A percentile compares a stretch with the other conserved stretches of the same genome.
Conservation (phyloP, 306 rosid species). For the Urtica urens region DNA sequence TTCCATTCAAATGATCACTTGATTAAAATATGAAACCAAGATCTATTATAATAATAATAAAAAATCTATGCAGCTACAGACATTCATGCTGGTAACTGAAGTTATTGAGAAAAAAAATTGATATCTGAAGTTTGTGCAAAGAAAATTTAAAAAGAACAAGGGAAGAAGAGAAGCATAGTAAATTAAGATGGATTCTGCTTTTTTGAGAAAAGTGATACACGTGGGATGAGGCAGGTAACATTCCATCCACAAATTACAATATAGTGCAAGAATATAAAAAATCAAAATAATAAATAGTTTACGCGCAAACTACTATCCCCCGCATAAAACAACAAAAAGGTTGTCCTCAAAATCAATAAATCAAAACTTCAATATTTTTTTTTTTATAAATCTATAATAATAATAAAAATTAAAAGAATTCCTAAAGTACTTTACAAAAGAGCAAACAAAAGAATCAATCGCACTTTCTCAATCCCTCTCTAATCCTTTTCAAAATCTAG, state of each 20-base stretch:
- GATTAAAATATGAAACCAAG: too few relatives aligned
- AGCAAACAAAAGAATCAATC: not conserved
- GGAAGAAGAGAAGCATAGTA: not conserved
- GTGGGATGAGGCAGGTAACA: constrained; percentile 8
- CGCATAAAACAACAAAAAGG: not conserved
- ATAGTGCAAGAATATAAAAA: not conserved
- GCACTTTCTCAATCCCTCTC: not conserved
- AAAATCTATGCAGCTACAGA: too few relatives aligned
- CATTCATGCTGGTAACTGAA: not conserved
- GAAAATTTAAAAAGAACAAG: not conserved
- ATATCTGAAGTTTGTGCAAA: not conserved
- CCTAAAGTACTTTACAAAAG: not conserved
- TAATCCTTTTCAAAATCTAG: constrained; percentile 1
- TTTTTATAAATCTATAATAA: too few relatives aligned
- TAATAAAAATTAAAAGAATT: too few relatives aligned
- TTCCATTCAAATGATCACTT: too few relatives aligned
- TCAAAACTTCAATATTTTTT: not conserved
- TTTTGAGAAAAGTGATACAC: not conserved
- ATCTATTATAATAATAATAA: too few relatives aligned
- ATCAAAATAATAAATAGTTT: not conserved
- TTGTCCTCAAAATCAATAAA: not conserved
- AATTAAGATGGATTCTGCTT: constrained; percentile 2
- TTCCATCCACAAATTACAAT: constrained; percentile 10
- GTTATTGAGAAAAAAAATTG: too few relatives aligned
- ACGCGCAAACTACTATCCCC: not conserved